phyloP scores from a whole-genome alignment of 805 yeast genomes.

The Saccharomycopsis olivae region DNA sequence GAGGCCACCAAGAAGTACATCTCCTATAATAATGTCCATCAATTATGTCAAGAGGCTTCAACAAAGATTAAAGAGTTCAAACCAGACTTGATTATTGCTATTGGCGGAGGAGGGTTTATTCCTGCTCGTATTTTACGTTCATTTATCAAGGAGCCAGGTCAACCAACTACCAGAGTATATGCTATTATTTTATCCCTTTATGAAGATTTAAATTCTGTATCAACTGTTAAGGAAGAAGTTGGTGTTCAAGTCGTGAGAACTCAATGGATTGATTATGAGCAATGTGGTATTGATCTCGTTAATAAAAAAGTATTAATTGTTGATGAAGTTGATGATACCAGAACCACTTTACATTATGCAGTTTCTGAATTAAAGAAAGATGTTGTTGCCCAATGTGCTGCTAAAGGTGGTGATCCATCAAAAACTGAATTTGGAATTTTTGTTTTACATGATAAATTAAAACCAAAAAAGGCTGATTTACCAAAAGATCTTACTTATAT shows the following conservation, averaged over 20 bases:
- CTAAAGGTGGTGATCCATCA: constrained; percentile 38
- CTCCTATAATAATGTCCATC: constrained; percentile 73
- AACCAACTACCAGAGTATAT: constrained; percentile 85
- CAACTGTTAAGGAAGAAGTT: constrained; percentile 42
- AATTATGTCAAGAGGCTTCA: constrained; percentile 54
- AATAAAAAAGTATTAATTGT: constrained; percentile 66
- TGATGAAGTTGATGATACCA: constrained; percentile 80
- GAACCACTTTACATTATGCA: constrained; percentile 77
- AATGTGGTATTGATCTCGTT: constrained; percentile 37
- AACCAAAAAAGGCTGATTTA: constrained; percentile 61
- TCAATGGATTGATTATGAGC: constrained; percentile 74
- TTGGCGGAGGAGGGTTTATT: constrained; percentile 96
- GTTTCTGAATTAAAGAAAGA: constrained; percentile 65
- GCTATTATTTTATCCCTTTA: constrained; percentile 89
- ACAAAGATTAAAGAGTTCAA: constrained; percentile 56
- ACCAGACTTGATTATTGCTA: constrained; percentile 88
- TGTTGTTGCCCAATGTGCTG: constrained; percentile 48
- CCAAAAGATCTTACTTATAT: constrained; percentile 61
- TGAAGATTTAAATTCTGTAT: constrained; percentile 64
- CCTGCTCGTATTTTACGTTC: constrained; percentile 96
- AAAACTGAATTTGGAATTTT: constrained; percentile 62
- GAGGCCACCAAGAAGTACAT: constrained; percentile 50
- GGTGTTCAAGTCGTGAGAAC: constrained; percentile 67
- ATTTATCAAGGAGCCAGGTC: constrained; percentile 77
- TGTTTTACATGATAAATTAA: constrained; percentile 67